Evolutionary conservation across 305 asterid species (phyloP), one percentile per base, ranked within the genome.

Genomic region (Coffea humblotiana): DNA sequence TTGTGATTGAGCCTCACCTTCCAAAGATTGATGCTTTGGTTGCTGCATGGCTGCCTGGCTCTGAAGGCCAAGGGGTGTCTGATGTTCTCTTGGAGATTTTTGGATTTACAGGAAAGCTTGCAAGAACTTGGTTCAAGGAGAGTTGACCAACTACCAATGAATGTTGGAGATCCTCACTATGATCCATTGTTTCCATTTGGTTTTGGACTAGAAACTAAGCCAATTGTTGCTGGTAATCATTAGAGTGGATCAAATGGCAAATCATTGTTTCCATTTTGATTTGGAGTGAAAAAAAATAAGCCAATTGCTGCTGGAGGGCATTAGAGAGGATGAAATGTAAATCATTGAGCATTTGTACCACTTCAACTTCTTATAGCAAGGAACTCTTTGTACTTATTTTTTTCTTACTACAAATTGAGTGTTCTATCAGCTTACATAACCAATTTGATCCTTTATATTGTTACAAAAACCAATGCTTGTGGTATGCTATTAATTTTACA

Each of bases 21-120:
- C 80, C 91, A 25, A 66, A 77, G 48, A 89, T 94, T 3, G 94
- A 93, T 80, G 97, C 97, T 77, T 90, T 93, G n/a, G 93, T 94
- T 75, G 97, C 98, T 61, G 98, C 98, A 48, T 94, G 98, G 98
- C 74, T 94, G 72, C 98, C 98, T 1, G 98, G 98, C 70, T 88
- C 86, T 79, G 98, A 94, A 92, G 98, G 97, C 32, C 93, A 83
- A 85, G 97, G 98, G 3, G 93, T 94, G 89, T 83, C 91, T 35
- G 98, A 94, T 84, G 91, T 91, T 80, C 92, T 94, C 78, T 93
- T 79, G 98, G 98, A 10, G 97, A 94, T 87, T 89, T 89, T 87
- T 48, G 88, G 85, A 52, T 93, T 94, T 67, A 89, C 89, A 4
- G 98, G 98, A 68, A 87, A 86, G 77, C 97, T 94, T 71, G 79